These are phyloP conservation scores for Kluyveromyces sp. DNA, from an alignment of 1,139 yeast species.

Conservation along the genomic window DNA sequence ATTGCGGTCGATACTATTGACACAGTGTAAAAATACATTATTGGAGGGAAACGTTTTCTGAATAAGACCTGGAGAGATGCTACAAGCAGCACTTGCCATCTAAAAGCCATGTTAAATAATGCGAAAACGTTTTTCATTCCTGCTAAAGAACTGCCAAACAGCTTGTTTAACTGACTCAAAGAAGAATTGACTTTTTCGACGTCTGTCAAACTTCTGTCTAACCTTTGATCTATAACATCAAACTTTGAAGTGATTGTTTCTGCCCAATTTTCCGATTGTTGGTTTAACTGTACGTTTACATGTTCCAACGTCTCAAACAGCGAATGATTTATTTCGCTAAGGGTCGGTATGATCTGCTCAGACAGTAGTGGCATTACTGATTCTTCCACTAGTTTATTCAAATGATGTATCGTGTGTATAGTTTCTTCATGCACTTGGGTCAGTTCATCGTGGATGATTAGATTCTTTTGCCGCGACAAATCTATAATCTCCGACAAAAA, in stretches of 20 bases:
- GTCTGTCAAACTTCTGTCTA: neutral
- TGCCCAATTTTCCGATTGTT: conserved; percentile 6
- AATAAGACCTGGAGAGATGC: neutral
- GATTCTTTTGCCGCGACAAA: neutral
- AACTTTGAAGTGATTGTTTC: conserved; percentile 6
- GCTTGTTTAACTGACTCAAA: neutral
- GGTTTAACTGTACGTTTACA: neutral
- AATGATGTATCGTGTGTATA: conserved; percentile 7
- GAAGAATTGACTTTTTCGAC: neutral
- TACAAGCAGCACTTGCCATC: neutral
- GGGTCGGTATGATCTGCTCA: conserved; percentile 9
- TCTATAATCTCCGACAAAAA: neutral
- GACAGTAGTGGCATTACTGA: conserved; percentile 9
- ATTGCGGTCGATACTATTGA: neutral
- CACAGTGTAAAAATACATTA: neutral
- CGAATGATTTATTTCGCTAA: conserved; percentile 2
- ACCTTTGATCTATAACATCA: conserved; percentile 1
- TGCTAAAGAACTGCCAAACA: neutral
- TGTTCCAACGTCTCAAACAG: conserved; percentile 2
- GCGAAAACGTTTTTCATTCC: neutral
- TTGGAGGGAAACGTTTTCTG: neutral
- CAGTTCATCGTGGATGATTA: neutral
- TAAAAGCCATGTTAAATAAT: neutral
- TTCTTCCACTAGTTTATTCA: conserved; percentile 8
- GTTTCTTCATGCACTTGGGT: conserved; percentile 9